These are phyloP conservation scores for Quillaja saponaria DNA, from an alignment of 306 rosid genomes.

Conservation along the genomic window DNA sequence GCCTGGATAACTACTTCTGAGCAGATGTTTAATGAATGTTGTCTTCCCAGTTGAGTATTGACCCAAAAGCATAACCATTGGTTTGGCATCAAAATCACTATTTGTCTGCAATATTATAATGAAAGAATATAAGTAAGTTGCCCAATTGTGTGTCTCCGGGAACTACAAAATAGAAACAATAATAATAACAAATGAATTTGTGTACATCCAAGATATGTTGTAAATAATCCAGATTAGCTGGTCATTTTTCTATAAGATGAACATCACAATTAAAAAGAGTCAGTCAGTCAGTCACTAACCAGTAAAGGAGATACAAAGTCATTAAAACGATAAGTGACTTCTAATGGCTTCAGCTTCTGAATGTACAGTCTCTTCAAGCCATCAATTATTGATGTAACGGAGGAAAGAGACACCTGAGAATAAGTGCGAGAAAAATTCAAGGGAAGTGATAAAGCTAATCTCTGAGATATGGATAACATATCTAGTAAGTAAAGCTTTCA, in stretches of 20 bases:
- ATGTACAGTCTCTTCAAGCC: constrained; percentile 84
- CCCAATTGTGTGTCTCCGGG: background rate
- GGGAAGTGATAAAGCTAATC: background rate
- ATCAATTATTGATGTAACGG: constrained; percentile 83
- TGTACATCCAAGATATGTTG: constrained; percentile 1
- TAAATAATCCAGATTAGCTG: background rate
- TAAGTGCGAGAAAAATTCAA: too few species aligned
- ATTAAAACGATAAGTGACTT: constrained; percentile 70
- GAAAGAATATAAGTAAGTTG: constrained; percentile 18
- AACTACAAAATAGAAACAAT: background rate
- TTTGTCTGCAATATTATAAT: constrained; percentile 55
- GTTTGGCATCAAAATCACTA: constrained; percentile 97
- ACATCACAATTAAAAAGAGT: background rate
- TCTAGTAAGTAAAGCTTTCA: background rate
- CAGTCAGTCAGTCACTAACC: constrained; percentile 44
- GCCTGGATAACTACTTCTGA: constrained; percentile 81
- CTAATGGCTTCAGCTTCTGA: constrained; percentile 93
- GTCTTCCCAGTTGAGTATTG: constrained; percentile 98
- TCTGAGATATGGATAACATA: background rate
- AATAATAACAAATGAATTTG: background rate
- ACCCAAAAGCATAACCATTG: constrained; percentile 97
- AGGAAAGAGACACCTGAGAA: constrained; percentile 61
- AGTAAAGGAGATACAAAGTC: constrained; percentile 82
- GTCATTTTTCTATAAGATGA: constrained; percentile 8
- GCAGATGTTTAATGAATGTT: constrained; percentile 92